phyloP scores from a whole-genome alignment of 495 filamentous ascomycete genomes.

The Penicillium turbatum region DNA sequence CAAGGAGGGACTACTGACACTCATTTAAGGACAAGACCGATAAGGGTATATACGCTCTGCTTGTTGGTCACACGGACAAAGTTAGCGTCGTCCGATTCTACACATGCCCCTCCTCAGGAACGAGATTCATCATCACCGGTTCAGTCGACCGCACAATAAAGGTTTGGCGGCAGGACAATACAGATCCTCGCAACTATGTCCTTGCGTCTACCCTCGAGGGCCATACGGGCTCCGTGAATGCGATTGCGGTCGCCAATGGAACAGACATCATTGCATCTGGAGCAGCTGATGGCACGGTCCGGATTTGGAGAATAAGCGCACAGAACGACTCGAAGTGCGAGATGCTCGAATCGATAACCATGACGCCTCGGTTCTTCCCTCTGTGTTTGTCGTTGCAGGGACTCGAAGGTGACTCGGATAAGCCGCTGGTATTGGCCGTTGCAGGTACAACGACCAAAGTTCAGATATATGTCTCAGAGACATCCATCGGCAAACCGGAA shows the following conservation, averaged over 20 bases:
- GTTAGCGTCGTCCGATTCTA: slow-evolving; percentile 86
- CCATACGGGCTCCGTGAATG: slow-evolving; percentile 75
- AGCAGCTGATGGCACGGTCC: slow-evolving; percentile 76
- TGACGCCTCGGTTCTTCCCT: slow-evolving; percentile 76
- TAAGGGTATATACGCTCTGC: slow-evolving; percentile 59
- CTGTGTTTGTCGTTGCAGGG: slow-evolving; percentile 63
- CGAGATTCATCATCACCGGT: slow-evolving; percentile 65
- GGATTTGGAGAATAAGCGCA: slow-evolving; percentile 62
- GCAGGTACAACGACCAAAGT: slow-evolving; percentile 75
- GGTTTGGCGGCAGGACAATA: slow-evolving; percentile 54
- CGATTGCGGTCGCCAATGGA: slow-evolving; percentile 56
- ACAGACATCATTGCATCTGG: slow-evolving; percentile 63
- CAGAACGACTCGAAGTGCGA: slow-evolving; percentile 34
- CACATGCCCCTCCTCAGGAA: slow-evolving; percentile 41
- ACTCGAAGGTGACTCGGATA: slow-evolving; percentile 47
- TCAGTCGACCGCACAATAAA: slow-evolving; percentile 76
- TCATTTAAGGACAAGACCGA: slow-evolving; percentile 41
- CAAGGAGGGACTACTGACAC: slow-evolving; percentile 6
- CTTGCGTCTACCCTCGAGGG: slow-evolving; percentile 50
- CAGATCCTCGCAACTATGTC: slow-evolving; percentile 28
- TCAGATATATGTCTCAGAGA: slow-evolving; percentile 65
- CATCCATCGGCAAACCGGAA: slow-evolving; percentile 26
- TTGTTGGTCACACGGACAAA: slow-evolving; percentile 76
- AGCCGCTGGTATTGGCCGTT: slow-evolving; percentile 65
- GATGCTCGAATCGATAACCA: slow-evolving; percentile 65